Conservation (phyloP, 768 basidiomycete genomes). For the Fomitopsis pulvina region DNA sequence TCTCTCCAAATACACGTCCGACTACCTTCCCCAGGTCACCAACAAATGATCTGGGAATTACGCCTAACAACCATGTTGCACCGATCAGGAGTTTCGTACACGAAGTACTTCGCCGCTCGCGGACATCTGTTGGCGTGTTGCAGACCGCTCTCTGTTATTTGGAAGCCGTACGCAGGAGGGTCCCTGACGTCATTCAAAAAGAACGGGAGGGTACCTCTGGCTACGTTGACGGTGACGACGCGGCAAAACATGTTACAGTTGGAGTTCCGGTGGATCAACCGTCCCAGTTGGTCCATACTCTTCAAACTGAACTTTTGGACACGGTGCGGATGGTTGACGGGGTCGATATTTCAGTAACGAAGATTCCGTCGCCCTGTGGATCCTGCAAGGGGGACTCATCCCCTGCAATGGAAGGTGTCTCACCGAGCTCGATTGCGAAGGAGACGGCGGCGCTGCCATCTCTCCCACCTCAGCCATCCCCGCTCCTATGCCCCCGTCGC, state of each 20-base stretch:
- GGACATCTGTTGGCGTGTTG: slow-evolving; percentile 76
- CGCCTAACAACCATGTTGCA: slow-evolving; percentile 27
- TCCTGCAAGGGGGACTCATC: not conserved
- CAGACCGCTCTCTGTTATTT: slow-evolving; percentile 87
- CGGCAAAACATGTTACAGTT: not conserved
- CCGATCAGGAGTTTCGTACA: slow-evolving; percentile 78
- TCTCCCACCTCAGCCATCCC: slow-evolving; percentile 50
- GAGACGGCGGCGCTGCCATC: slow-evolving; percentile 15
- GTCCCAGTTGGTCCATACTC: too few species aligned
- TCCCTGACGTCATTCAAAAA: slow-evolving; percentile 52
- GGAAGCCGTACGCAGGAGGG: slow-evolving; percentile 68
- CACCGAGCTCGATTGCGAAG: slow-evolving; percentile 1
- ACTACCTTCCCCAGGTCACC: slow-evolving; percentile 20
- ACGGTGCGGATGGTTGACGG: too few species aligned
- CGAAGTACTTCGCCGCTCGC: slow-evolving; percentile 81
- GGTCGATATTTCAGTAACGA: slow-evolving; percentile 7
- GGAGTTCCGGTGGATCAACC: not conserved
- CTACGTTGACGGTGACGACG: not conserved
- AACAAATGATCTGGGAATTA: not conserved
- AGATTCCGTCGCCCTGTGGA: not conserved
- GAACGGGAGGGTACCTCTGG: slow-evolving; percentile 10
- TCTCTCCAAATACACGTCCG: slow-evolving; percentile 42
- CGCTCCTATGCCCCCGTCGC: slow-evolving; percentile 81
- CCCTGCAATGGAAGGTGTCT: not conserved
- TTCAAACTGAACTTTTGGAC: too few species aligned